Evolutionary conservation across 2,329 filamentous ascomycete species (phyloP).

Genomic region (Stromatinia cepivora): DNA sequence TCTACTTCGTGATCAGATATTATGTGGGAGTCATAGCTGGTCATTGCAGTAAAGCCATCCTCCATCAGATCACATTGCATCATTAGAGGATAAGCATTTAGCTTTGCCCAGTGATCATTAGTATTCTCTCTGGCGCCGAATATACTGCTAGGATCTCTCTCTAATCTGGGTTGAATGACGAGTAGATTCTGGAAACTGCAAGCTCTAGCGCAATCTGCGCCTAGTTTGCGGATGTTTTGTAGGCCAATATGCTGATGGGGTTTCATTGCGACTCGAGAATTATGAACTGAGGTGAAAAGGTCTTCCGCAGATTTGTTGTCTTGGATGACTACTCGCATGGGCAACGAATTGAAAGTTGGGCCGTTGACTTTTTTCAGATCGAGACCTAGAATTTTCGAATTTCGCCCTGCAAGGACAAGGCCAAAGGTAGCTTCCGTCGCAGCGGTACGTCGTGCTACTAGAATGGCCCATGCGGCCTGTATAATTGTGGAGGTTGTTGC

Average conservation of each 20-base stretch:
- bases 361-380: conserved; percentile 45
- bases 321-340: conserved; percentile 44
- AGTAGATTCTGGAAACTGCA: conserved; percentile 24
- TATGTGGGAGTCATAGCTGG: conserved; percentile 23
- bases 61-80: conserved; percentile 23
- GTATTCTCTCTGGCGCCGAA: conserved; percentile 12
- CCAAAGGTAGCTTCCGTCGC: conserved; percentile 47
- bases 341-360: conserved; percentile 45
- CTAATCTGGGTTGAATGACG: conserved; percentile 21
- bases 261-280: conserved; percentile 40
- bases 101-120: conserved; percentile 19
- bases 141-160: conserved; percentile 1
- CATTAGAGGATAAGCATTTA: conserved; percentile 29
- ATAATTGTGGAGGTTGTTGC: conserved; percentile 30
- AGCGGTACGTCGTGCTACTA: conserved; percentile 44
- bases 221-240: conserved; percentile 14
- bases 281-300: conserved; percentile 6
- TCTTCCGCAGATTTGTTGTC: conserved; percentile 2
- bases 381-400: conserved; percentile 43
- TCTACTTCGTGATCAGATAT: conserved; percentile 23
- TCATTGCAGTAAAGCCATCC: conserved; percentile 23
- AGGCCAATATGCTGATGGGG: conserved; percentile 22
- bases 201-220: background rate
- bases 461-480: conserved; percentile 45
- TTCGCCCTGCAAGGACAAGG: conserved; percentile 47